phyloP scores from a whole-genome alignment of 2,329 filamentous ascomycete genomes.

The Aspergillus quadrilineatus region DNA sequence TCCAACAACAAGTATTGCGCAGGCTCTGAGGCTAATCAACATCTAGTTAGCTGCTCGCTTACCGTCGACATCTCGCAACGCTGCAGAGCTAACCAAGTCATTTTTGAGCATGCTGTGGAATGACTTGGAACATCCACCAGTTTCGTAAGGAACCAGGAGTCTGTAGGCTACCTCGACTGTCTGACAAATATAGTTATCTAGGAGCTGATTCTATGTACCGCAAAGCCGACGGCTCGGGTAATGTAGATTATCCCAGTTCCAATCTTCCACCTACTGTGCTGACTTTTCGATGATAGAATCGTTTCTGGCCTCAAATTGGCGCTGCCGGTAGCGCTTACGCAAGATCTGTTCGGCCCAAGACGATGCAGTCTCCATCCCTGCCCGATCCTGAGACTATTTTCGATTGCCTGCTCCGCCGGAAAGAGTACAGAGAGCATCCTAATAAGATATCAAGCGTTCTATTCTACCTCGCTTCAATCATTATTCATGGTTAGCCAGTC shows the following conservation, averaged over 20 bases:
- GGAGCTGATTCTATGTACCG: conserved; percentile 36
- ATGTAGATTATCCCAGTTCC: conserved; percentile 33
- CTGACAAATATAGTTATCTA: conserved; percentile 32
- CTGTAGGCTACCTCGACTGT: conserved; percentile 17
- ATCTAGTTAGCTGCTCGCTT: conserved; percentile 39
- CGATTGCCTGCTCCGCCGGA: conserved; percentile 65
- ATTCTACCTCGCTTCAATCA: conserved; percentile 72
- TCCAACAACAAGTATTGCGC: not conserved
- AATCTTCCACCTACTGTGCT: not conserved
- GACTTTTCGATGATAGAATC: conserved; percentile 50
- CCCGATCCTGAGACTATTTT: conserved; percentile 68
- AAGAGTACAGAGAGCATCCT: conserved; percentile 63
- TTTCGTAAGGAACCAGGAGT: conserved; percentile 41
- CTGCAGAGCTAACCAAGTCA: conserved; percentile 47
- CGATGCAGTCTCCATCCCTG: conserved; percentile 58
- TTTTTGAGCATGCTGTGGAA: conserved; percentile 56
- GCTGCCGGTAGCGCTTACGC: conserved; percentile 67
- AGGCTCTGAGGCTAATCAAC: conserved; percentile 3
- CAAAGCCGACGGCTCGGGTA: conserved; percentile 43
- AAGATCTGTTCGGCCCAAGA: conserved; percentile 60
- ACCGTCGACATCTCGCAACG: conserved; percentile 35
- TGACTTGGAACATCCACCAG: conserved; percentile 56
- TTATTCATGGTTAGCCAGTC: conserved; percentile 50
- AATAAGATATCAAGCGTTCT: conserved; percentile 73
- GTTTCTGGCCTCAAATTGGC: conserved; percentile 63